Percentiles rank a stretch among this genome's conserved stretches.
phyloP scores from a whole-genome alignment of 768 basidiomycete species.

The Rhodosporidiobolus sp. region DNA sequence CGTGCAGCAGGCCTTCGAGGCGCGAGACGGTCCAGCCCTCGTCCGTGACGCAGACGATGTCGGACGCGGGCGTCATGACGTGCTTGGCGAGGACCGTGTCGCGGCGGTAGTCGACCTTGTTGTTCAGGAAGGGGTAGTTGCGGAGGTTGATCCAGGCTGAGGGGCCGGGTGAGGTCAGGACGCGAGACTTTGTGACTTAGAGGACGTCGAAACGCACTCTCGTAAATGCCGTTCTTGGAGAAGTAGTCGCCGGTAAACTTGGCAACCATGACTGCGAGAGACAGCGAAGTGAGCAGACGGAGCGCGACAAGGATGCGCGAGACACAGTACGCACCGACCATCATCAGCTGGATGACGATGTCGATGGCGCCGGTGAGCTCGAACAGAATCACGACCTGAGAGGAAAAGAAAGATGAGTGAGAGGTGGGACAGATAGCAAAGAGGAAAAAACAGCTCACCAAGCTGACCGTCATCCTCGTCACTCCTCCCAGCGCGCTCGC shows the following conservation, averaged over 20 bases:
- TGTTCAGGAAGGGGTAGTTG: conserved; percentile 42
- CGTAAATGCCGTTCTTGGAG: conserved; percentile 88
- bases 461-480: conserved; percentile 82
- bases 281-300: conserved; percentile 21
- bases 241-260: conserved; percentile 87
- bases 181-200: too few species aligned
- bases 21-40: conserved; percentile 63
- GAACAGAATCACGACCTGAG: conserved; percentile 81
- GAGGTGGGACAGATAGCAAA: background rate
- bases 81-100: conserved; percentile 36
- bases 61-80: conserved; percentile 38
- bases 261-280: conserved; percentile 65
- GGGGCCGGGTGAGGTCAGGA: background rate
- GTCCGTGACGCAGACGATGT: conserved; percentile 77
- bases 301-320: conserved; percentile 56
- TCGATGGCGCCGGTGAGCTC: conserved; percentile 82
- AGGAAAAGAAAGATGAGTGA: conserved; percentile 45
- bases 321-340: conserved; percentile 59
- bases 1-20: conserved; percentile 48
- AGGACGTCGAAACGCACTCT: conserved; percentile 76
- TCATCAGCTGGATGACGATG: conserved; percentile 59
- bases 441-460: conserved; percentile 12
- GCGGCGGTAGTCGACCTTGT: conserved; percentile 42
- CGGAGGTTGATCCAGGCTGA: conserved; percentile 44
- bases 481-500: conserved; percentile 90